A percentile compares a stretch with the other conserved stretches of the same genome.
Conservation (phyloP, 139 green algal genomes). For the Trebouxia sp. region DNA sequence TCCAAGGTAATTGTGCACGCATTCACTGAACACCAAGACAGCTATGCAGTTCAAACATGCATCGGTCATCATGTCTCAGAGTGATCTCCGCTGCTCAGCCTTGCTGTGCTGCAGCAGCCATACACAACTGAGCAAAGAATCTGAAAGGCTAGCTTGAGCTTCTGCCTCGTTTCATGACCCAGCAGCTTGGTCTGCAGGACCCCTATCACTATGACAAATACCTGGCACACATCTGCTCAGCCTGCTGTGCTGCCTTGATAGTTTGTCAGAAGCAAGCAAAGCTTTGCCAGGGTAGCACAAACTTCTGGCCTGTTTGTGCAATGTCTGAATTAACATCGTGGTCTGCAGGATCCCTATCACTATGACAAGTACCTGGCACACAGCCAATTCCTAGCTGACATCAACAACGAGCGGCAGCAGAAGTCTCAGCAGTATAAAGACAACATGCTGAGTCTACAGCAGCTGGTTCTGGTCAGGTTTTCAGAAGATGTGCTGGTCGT, state of each 20-base stretch:
- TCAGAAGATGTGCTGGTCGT: constrained; percentile 71
- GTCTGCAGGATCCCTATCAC: constrained; percentile 62
- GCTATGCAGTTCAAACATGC: too few relatives aligned
- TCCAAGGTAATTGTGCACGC: too few relatives aligned
- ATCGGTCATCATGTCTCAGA: too few relatives aligned
- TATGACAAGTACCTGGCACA: constrained; percentile 64
- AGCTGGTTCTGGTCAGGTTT: constrained; percentile 83
- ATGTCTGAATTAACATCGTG: background rate
- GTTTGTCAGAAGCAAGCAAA: too few relatives aligned
- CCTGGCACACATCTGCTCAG: constrained; percentile 43
- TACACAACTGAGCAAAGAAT: too few relatives aligned
- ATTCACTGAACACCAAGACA: too few relatives aligned
- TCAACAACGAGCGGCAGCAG: constrained; percentile 80
- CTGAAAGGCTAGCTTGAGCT: too few relatives aligned
- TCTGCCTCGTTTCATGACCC: too few relatives aligned
- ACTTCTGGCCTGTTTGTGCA: background rate
- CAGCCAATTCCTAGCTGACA: constrained; percentile 81
- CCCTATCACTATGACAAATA: constrained; percentile 65
- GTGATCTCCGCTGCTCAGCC: too few relatives aligned
- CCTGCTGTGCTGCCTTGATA: too few relatives aligned
- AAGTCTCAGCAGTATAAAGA: constrained; percentile 66
- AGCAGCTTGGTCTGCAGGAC: constrained; percentile 50
- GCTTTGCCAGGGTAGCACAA: too few relatives aligned
- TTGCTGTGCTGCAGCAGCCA: too few relatives aligned
- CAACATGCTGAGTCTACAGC: constrained; percentile 73